Conservation (phyloP, 495 filamentous ascomycete species). For the Penicillium turbatum region DNA sequence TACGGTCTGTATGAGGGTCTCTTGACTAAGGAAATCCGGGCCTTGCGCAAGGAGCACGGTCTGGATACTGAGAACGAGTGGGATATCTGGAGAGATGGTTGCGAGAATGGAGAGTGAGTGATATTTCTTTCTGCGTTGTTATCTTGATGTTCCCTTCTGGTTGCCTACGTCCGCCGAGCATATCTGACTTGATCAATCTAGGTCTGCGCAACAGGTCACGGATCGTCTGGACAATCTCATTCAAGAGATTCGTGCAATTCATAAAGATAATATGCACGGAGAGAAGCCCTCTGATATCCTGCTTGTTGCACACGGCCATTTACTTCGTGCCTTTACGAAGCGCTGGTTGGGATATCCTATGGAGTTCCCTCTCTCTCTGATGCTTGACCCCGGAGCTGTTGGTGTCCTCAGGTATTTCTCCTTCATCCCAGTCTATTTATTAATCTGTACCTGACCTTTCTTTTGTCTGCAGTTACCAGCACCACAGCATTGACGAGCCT, state of each 20-base stretch:
- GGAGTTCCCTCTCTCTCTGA: slow-evolving; percentile 58
- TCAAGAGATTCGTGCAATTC: slow-evolving; percentile 56
- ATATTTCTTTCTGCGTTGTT: background rate
- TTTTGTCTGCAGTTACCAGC: slow-evolving; percentile 26
- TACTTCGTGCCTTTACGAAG: slow-evolving; percentile 73
- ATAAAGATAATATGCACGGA: slow-evolving; percentile 40
- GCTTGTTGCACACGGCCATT: slow-evolving; percentile 69
- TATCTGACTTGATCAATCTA: slow-evolving; percentile 8
- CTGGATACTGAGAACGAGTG: slow-evolving; percentile 54
- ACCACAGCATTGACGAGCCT: slow-evolving; percentile 36
- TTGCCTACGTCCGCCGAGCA: background rate
- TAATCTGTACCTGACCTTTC: background rate
- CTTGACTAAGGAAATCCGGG: slow-evolving; percentile 59
- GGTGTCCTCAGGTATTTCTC: slow-evolving; percentile 58
- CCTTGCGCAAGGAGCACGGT: slow-evolving; percentile 53
- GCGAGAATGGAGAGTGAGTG: slow-evolving; percentile 51
- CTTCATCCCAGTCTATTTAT: background rate
- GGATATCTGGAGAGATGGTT: slow-evolving; percentile 84
- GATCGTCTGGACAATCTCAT: slow-evolving; percentile 66
- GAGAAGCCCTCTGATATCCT: slow-evolving; percentile 53
- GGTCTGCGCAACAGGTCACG: slow-evolving; percentile 54
- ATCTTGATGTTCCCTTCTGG: background rate
- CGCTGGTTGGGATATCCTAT: slow-evolving; percentile 67
- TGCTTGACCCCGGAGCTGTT: slow-evolving; percentile 73
- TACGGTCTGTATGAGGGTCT: slow-evolving; percentile 87